These are phyloP conservation scores for Vararia minispora DNA, from an alignment of 768 basidiomycete genomes.

Conservation along the genomic window DNA sequence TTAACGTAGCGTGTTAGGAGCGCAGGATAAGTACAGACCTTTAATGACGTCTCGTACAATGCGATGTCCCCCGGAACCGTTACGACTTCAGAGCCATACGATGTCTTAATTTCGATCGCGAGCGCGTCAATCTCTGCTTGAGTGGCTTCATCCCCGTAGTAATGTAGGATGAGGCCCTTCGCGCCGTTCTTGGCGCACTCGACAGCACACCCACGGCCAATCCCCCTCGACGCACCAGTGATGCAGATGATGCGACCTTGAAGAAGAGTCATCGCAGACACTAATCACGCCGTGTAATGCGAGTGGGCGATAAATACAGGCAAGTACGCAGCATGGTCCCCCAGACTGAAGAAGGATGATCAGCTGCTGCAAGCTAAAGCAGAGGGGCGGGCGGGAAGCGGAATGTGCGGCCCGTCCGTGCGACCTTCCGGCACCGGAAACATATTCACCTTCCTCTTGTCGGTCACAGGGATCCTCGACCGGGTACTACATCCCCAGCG, in stretches of 20 bases:
- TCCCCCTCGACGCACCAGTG: conserved; percentile 66
- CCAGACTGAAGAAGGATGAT: background rate
- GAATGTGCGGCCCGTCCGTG: no score
- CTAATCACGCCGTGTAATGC: conserved; percentile 2
- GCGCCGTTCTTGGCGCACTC: conserved; percentile 59
- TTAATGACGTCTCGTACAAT: conserved; percentile 39
- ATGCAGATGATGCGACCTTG: conserved; percentile 53
- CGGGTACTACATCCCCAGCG: no score
- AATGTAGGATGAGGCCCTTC: conserved; percentile 52
- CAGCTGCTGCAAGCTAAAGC: no score
- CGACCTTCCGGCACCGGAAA: no score
- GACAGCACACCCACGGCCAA: conserved; percentile 59
- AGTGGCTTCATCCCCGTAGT: conserved; percentile 48
- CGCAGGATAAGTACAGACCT: conserved; percentile 25
- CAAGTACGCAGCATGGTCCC: background rate
- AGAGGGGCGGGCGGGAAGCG: no score
- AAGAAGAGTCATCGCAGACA: conserved; percentile 25
- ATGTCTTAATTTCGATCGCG: conserved; percentile 31
- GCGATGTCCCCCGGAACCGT: conserved; percentile 58
- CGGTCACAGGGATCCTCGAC: no score
- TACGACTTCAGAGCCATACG: conserved; percentile 29
- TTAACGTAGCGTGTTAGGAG: no score
- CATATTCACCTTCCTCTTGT: background rate
- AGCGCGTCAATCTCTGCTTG: conserved; percentile 36
- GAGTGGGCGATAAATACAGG: no score